A percentile compares a stretch with the other conserved stretches of the same genome.
Evolutionary conservation across 2,329 filamentous ascomycete genomes (phyloP).

Genomic region (Grosmannia huntii): DNA sequence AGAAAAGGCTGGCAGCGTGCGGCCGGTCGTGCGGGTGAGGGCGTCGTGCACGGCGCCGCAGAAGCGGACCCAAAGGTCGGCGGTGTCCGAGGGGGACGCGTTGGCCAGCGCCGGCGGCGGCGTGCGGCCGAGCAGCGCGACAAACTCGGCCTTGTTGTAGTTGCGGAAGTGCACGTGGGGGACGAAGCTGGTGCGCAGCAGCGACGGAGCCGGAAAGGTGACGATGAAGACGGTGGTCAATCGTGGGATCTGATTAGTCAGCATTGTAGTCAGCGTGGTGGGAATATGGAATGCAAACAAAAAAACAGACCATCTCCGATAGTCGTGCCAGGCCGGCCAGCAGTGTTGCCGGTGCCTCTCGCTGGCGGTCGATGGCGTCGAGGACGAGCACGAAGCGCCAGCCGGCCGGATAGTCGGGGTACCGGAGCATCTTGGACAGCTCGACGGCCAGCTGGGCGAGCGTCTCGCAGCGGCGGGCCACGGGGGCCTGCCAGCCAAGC

Average conservation of each 20-base stretch:
- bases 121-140: slow-evolving; percentile 57
- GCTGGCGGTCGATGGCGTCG: slow-evolving; percentile 75
- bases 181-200: slow-evolving; percentile 56
- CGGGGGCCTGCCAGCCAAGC: slow-evolving; percentile 31
- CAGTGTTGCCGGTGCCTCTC: slow-evolving; percentile 66
- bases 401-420: slow-evolving; percentile 20
- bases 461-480: slow-evolving; percentile 60
- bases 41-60: slow-evolving; percentile 78
- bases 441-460: slow-evolving; percentile 64
- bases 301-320: slow-evolving; percentile 56
- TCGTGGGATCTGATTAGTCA: slow-evolving; percentile 52
- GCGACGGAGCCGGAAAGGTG: slow-evolving; percentile 54
- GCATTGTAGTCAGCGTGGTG: no score
- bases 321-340: slow-evolving; percentile 70
- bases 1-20: slow-evolving; percentile 63
- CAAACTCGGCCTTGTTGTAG: slow-evolving; percentile 69
- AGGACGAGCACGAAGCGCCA: slow-evolving; percentile 70
- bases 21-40: slow-evolving; percentile 64
- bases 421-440: slow-evolving; percentile 50
- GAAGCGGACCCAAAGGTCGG: slow-evolving; percentile 69
- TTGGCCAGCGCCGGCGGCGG: slow-evolving; percentile 32
- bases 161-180: slow-evolving; percentile 73
- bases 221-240: slow-evolving; percentile 69
- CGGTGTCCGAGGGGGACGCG: slow-evolving; percentile 40
- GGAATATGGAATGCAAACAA: no score